Percentiles rank a stretch among this genome's conserved stretches.
Evolutionary conservation across 1,139 yeast genomes (phyloP).

Genomic region (Geotrichum bryndzae): DNA sequence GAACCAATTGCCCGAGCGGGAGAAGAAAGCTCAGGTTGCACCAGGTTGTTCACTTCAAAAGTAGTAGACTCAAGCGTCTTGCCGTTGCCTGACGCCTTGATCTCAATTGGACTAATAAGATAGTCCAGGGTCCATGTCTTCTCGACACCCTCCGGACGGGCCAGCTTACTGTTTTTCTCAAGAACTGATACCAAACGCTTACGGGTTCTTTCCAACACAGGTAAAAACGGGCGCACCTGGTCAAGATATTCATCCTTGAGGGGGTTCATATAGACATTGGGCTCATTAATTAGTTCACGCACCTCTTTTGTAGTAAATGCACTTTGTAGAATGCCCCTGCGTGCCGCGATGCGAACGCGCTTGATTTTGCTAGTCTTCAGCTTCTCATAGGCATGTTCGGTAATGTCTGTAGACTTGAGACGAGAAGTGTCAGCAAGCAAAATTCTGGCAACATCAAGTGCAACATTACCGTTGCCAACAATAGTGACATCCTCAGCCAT

Average conservation of each 20-base stretch:
- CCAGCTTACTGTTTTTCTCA: constrained; percentile 40
- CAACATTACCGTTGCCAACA: constrained; percentile 98
- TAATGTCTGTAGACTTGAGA: constrained; percentile 64
- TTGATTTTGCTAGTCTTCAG: constrained; percentile 51
- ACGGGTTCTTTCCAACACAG: constrained; percentile 53
- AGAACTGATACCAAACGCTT: constrained; percentile 65
- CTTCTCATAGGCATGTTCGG: constrained; percentile 51
- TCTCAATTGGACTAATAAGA: constrained; percentile 57
- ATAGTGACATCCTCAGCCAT: constrained; percentile 63
- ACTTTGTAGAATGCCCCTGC: constrained; percentile 69
- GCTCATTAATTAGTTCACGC: constrained; percentile 69
- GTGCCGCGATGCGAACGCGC: constrained; percentile 67
- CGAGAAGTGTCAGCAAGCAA: constrained; percentile 50
- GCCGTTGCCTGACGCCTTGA: constrained; percentile 40
- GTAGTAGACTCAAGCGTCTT: constrained; percentile 43
- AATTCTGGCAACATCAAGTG: constrained; percentile 82
- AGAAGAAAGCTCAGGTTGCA: constrained; percentile 28
- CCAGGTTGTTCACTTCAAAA: constrained; percentile 45
- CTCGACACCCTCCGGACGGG: constrained; percentile 32
- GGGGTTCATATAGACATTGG: constrained; percentile 54
- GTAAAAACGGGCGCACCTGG: constrained; percentile 37
- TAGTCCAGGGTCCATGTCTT: constrained; percentile 67
- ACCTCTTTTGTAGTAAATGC: constrained; percentile 92
- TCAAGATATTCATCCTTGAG: constrained; percentile 43
- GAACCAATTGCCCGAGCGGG: constrained; percentile 41